These are phyloP conservation scores for Coccomyxa sp. DNA, from an alignment of 139 green algal species.

Conservation along the genomic window DNA sequence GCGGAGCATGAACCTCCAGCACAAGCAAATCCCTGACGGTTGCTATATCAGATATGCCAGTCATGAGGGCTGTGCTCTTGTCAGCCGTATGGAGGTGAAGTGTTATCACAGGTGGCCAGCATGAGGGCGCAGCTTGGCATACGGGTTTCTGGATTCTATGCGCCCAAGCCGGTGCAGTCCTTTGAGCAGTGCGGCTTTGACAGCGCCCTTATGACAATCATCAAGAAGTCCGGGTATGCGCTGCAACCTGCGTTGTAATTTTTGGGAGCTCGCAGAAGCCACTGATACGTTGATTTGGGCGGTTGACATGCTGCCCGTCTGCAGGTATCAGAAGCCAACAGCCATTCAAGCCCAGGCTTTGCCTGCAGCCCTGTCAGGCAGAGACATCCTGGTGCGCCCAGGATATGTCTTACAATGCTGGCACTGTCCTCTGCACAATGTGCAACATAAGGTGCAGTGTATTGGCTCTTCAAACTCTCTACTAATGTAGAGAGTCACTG, in stretches of 20 bases:
- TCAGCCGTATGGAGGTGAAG: background rate
- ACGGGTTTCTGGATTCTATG: constrained; percentile 61
- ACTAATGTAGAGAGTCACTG: too few species aligned
- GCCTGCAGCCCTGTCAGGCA: constrained; percentile 63
- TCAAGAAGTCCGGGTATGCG: constrained; percentile 53
- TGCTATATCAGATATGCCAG: background rate
- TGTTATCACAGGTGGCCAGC: constrained; percentile 31
- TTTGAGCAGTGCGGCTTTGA: constrained; percentile 83
- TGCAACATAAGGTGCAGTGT: too few species aligned
- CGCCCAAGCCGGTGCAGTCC: constrained; percentile 54
- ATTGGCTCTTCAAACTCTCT: too few species aligned
- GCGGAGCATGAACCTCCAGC: background rate
- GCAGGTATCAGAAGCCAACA: constrained; percentile 62
- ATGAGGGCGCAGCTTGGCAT: constrained; percentile 54
- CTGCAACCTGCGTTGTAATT: background rate
- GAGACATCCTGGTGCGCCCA: constrained; percentile 67
- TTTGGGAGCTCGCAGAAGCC: too few species aligned
- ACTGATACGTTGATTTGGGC: background rate
- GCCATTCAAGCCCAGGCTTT: constrained; percentile 79
- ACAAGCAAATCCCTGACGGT: too few species aligned
- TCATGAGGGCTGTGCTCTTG: background rate
- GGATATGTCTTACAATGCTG: too few species aligned
- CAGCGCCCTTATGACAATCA: constrained; percentile 49
- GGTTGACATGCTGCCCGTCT: background rate
- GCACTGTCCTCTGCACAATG: too few species aligned